Evolutionary conservation across 169 alveolate species (phyloP).

Genomic region (Eimeria praecox): DNA sequence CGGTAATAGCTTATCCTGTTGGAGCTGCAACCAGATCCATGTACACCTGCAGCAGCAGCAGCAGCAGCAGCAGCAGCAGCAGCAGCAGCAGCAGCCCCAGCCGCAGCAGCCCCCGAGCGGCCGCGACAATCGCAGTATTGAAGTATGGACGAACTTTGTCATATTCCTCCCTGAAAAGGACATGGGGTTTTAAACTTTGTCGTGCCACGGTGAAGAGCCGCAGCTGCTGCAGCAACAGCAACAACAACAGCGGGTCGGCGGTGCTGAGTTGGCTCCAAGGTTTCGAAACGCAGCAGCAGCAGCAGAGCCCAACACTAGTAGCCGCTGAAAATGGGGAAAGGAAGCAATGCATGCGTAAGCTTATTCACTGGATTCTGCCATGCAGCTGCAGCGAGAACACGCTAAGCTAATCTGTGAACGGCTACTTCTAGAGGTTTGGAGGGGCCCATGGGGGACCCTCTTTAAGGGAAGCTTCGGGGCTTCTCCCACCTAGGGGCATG

Average conservation of each 20-base stretch:
- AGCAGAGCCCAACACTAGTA: background rate
- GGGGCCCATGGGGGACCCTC: background rate
- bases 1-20: background rate
- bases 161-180: background rate
- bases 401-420: background rate
- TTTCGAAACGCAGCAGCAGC: background rate
- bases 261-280: background rate
- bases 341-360: constrained; percentile 83
- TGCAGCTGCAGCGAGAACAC: background rate
- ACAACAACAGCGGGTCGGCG: constrained; percentile 13
- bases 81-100: background rate
- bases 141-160: background rate
- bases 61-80: background rate
- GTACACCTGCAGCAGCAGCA: background rate
- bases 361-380: background rate
- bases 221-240: constrained; percentile 28
- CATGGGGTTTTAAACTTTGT: background rate
- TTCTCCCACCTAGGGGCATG: background rate
- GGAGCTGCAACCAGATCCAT: background rate
- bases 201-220: background rate
- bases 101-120: background rate
- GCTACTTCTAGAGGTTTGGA: background rate
- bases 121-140: background rate
- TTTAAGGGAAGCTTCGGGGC: background rate
- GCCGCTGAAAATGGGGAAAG: constrained; percentile 78